Evolutionary conservation across 2,329 filamentous ascomycete genomes (phyloP), one percentile per base, ranked within the genome.

Genomic region (Leptographium galeiforme): DNA sequence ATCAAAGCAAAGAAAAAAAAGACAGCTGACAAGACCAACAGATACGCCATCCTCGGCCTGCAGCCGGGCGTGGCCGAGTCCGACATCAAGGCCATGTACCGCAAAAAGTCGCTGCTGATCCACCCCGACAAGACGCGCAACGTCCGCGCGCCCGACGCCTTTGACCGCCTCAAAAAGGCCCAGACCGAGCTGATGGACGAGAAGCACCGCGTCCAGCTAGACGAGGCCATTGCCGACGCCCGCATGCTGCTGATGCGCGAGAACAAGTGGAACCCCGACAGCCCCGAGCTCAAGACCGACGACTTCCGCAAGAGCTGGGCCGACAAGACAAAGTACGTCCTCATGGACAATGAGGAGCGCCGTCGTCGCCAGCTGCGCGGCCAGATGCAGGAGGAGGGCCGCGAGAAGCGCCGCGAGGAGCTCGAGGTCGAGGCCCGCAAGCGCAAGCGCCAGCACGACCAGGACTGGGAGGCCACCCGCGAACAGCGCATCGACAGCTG

Each of bases 41-140:
- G 84, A 61, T 98, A 98, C 68, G 88, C 91, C 50, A 89, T 98
- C 49, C 84, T 98, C 47, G 93, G 94, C 68, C 85, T 98, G 47
- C 89, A 95, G 67, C 93, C 93, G 4, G 93, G 93, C 65, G 89
- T 97, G 19, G 82, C 93, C 53, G 91, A 97, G 62, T 90, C 88
- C 56, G 93, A 97, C 71, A 97, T 98, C 75, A 97, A 96, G 71
- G 75, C 84, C 61, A 80, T 81, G 60, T 98, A 97, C 72, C 90
- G 93, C 74, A 90, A 89, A 63, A 97, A 96, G 70, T 98, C 93
- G n/a, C 84, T 98, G 54, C 82, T 98, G 49, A 97, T 98, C 73
- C 93, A 98, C 73, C 93, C 93, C 8, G 93, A 98, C 74, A 98
- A 98, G 70, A 96, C 93, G 54, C 83, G 83, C 64, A 97, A 98